Conservation (phyloP, 1,139 yeast species). For the Blastobotrys aristatus region DNA sequence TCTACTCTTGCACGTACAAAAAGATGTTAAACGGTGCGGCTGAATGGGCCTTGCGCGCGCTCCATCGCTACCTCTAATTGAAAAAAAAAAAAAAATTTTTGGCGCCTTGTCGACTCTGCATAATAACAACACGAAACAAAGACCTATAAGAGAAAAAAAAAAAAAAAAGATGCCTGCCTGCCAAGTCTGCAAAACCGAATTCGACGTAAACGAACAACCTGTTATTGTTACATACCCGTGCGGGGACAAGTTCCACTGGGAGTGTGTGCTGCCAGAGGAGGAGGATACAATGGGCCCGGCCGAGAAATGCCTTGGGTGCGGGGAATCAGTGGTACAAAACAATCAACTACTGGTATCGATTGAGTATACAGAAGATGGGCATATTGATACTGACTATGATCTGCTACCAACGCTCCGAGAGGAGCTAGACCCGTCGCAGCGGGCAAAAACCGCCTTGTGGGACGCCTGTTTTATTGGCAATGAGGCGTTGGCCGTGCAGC, state of each 20-base stretch:
- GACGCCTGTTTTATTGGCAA: conserved; percentile 23
- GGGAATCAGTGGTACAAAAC: background rate
- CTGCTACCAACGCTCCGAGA: conserved; percentile 18
- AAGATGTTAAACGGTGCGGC: too few species aligned
- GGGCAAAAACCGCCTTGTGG: conserved; percentile 12
- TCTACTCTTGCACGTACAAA: too few species aligned
- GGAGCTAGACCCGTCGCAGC: conserved; percentile 17
- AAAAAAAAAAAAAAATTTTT: background rate
- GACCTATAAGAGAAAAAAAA: too few species aligned
- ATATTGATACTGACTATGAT: conserved; percentile 20
- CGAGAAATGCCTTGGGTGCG: conserved; percentile 16
- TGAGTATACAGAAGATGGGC: conserved; percentile 17
- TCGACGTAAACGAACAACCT: too few species aligned
- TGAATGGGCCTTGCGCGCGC: too few species aligned
- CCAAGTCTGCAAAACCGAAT: too few species aligned
- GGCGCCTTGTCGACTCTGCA: background rate
- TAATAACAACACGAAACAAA: background rate
- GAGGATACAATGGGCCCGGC: background rate
- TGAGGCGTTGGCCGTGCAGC: conserved; percentile 19
- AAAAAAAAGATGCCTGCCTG: background rate
- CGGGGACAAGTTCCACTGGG: conserved; percentile 25
- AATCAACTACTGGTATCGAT: conserved; percentile 20
- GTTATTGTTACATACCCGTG: conserved; percentile 14
- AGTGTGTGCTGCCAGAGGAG: conserved; percentile 21
- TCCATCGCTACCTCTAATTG: too few species aligned